phyloP scores from a whole-genome alignment of 2,329 filamentous ascomycete species.

The Ophiobolus disseminans region DNA sequence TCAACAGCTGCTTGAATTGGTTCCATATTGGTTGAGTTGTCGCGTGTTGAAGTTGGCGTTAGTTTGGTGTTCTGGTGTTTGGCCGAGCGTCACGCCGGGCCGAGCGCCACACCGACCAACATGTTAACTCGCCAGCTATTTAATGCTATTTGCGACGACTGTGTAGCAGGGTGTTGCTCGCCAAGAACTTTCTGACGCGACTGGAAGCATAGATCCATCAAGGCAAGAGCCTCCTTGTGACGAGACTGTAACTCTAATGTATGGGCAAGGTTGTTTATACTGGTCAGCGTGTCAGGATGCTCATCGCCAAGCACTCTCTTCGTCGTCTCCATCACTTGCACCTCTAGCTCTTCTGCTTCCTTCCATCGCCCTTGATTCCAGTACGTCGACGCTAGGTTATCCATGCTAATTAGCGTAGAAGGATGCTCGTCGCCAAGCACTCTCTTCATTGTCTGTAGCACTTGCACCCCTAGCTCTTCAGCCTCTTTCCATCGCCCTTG shows the following conservation, averaged over 20 bases:
- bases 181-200: neutral
- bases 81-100: neutral
- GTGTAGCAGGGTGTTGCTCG: neutral
- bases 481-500: too few species aligned
- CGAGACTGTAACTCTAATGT: neutral
- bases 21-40: conserved; percentile 6
- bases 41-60: neutral
- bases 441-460: neutral
- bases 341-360: neutral
- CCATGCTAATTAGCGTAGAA: neutral
- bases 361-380: neutral
- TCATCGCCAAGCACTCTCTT: neutral
- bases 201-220: neutral
- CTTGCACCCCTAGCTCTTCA: neutral
- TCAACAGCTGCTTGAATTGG: conserved; percentile 2
- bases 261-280: neutral
- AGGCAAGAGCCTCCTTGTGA: neutral
- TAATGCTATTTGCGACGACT: too few species aligned
- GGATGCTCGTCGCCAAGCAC: neutral
- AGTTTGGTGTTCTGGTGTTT: neutral
- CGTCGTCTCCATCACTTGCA: neutral
- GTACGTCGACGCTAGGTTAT: neutral
- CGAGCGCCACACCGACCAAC: too few species aligned
- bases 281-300: neutral
- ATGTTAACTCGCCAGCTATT: too few species aligned